Evolutionary conservation across 768 basidiomycete species (phyloP).

Genomic region (Lactarius indigo): DNA sequence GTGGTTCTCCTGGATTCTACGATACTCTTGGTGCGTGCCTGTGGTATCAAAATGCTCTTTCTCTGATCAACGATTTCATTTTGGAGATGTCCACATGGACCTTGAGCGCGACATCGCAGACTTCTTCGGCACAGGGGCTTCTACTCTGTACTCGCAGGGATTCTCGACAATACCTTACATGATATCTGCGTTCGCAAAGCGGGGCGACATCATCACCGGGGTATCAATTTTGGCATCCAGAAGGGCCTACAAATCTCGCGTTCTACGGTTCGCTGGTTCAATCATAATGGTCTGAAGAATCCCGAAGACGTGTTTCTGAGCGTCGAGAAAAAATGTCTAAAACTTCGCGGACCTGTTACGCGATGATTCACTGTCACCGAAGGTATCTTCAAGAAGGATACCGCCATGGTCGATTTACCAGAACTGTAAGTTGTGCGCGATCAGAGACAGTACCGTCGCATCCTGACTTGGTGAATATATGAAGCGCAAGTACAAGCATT

Average conservation of each 20-base stretch:
- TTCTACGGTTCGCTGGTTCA: constrained; percentile 90
- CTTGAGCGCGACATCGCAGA: neutral
- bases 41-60: neutral
- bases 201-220: constrained; percentile 95
- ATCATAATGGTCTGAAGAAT: constrained; percentile 90
- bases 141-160: neutral
- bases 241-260: constrained; percentile 96
- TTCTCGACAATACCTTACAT: too few species aligned
- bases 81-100: constrained; percentile 79
- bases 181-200: too few species aligned
- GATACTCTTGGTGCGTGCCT: constrained; percentile 83
- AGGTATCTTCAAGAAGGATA: constrained; percentile 95
- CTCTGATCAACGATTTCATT: neutral
- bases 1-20: constrained; percentile 96
- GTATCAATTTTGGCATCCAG: constrained; percentile 95
- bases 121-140: neutral
- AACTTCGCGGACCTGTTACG: constrained; percentile 76
- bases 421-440: constrained; percentile 58
- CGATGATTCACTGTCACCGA: constrained; percentile 95
- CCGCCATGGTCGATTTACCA: constrained; percentile 87
- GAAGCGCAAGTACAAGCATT: constrained; percentile 90
- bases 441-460: neutral
- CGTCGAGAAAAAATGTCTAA: constrained; percentile 86
- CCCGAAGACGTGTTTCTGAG: constrained; percentile 85
- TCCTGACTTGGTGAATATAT: constrained; percentile 47